Conservation (phyloP, 116 monocot species). For the Posidonia oceanica region DNA sequence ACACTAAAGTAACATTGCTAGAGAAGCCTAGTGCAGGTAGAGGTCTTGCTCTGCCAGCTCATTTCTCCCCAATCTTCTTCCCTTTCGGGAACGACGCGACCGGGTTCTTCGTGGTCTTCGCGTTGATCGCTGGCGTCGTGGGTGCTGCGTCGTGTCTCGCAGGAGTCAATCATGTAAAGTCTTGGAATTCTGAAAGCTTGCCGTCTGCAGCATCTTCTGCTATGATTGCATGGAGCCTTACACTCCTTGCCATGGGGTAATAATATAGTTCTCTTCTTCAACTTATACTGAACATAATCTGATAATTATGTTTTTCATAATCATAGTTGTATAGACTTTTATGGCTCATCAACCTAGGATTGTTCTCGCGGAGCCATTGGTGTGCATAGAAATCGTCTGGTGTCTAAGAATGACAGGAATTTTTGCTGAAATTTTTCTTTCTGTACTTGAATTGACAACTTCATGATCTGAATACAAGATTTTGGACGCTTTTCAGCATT, state of each 20-base stretch:
- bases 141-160: slow-evolving; percentile 52
- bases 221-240: slow-evolving; percentile 46
- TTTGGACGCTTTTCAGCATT: too few species aligned
- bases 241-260: slow-evolving; percentile 72
- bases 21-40: slow-evolving; percentile 13
- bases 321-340: too few species aligned
- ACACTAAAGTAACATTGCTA: too few species aligned
- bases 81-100: slow-evolving; percentile 69
- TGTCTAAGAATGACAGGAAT: too few species aligned
- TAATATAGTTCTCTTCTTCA: background rate
- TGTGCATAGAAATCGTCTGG: too few species aligned
- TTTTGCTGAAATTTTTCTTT: too few species aligned
- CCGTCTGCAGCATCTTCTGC: slow-evolving; percentile 50
- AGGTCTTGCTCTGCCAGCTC: slow-evolving; percentile 28
- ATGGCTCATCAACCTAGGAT: too few species aligned
- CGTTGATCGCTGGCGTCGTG: slow-evolving; percentile 56
- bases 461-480: too few species aligned
- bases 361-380: too few species aligned
- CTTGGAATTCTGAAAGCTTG: slow-evolving; percentile 42
- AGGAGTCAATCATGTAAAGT: slow-evolving; percentile 36
- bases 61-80: slow-evolving; percentile 64
- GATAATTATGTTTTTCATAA: too few species aligned
- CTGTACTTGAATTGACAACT: too few species aligned
- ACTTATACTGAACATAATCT: too few species aligned
- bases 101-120: slow-evolving; percentile 64